Evolutionary conservation across 257 asterid species (phyloP).

Genomic region (Nicotiana undulata): DNA sequence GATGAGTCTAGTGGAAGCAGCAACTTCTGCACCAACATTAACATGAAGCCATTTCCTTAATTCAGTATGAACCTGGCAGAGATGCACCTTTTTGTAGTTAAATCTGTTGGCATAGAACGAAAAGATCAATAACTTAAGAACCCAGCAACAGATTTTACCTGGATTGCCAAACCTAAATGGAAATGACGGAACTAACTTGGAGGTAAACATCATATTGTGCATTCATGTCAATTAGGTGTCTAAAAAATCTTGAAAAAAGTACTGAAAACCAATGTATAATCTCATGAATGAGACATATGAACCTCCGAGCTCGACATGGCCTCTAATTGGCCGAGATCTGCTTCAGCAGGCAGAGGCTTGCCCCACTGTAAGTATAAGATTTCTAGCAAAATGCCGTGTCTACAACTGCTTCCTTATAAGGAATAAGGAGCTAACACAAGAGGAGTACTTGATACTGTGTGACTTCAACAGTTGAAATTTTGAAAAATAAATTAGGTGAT

Average conservation of each 20-base stretch:
- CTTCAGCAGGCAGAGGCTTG: neutral
- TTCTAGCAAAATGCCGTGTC: neutral
- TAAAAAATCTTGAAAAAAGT: neutral
- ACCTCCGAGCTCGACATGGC: neutral
- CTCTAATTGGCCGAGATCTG: neutral
- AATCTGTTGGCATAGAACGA: neutral
- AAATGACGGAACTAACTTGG: neutral
- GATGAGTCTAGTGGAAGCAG: constrained; percentile 22
- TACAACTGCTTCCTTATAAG: neutral
- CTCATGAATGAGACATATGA: neutral
- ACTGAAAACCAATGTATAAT: neutral
- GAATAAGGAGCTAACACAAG: no score
- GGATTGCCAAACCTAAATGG: neutral
- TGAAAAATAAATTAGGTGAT: neutral
- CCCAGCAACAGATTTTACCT: neutral
- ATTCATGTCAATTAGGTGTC: neutral
- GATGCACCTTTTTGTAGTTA: neutral
- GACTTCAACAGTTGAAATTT: neutral
- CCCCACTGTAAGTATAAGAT: neutral
- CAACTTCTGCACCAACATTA: constrained; percentile 21
- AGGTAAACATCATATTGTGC: neutral
- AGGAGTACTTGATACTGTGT: neutral
- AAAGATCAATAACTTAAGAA: neutral
- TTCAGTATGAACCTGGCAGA: constrained; percentile 23
- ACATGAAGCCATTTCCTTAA: constrained; percentile 28